Percentiles rank a stretch among this genome's conserved stretches.
Evolutionary conservation across 306 rosid genomes (phyloP).

Genomic region (Vigna reflexopilosa): DNA sequence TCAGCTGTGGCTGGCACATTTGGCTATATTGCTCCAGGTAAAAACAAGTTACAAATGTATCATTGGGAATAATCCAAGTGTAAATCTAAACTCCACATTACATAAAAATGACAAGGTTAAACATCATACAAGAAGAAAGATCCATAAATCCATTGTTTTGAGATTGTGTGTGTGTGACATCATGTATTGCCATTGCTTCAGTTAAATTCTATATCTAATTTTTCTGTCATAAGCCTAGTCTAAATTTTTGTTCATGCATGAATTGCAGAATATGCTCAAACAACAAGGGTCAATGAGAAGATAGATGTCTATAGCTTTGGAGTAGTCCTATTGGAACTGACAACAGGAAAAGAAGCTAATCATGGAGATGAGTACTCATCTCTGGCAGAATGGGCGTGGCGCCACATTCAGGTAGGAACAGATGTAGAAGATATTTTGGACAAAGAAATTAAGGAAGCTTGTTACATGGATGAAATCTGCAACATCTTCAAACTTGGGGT

Average conservation of each 20-base stretch:
- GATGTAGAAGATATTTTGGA: slow-evolving; percentile 62
- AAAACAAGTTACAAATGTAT: slow-evolving; percentile 3
- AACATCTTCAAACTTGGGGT: slow-evolving; percentile 71
- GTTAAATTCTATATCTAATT: background rate
- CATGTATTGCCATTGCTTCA: no score
- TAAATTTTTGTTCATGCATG: background rate
- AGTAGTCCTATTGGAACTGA: slow-evolving; percentile 75
- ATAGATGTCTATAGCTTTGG: slow-evolving; percentile 84
- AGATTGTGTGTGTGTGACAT: no score
- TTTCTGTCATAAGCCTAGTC: background rate
- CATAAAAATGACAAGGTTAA: no score
- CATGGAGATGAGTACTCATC: slow-evolving; percentile 67
- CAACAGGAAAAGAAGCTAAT: slow-evolving; percentile 72
- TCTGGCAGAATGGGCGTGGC: slow-evolving; percentile 79
- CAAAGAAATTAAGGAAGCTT: slow-evolving; percentile 58
- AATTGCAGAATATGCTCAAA: slow-evolving; percentile 71
- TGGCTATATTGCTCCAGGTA: slow-evolving; percentile 98
- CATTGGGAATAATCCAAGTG: no score
- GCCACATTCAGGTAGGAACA: slow-evolving; percentile 47
- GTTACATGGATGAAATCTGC: slow-evolving; percentile 62
- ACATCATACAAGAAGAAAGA: no score
- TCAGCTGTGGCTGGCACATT: slow-evolving; percentile 85
- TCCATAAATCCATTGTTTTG: no score
- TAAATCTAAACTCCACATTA: no score
- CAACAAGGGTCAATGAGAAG: slow-evolving; percentile 70